Conservation (phyloP, 1,284 basidiomycete genomes). For the Anthracocystis setariae region DNA sequence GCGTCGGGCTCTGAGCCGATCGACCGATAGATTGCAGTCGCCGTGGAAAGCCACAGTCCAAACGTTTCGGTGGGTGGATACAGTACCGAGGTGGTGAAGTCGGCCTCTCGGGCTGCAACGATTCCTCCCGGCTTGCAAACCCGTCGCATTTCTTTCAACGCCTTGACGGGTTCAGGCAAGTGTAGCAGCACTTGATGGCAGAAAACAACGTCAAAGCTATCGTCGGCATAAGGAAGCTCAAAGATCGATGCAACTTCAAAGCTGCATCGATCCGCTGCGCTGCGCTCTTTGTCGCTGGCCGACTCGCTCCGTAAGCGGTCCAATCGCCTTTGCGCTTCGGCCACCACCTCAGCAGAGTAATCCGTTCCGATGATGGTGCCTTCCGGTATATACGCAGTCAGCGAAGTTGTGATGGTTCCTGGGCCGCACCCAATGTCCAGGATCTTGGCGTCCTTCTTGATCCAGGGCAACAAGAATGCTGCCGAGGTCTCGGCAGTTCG, state of each 20-base stretch:
- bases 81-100: slow-evolving; percentile 15
- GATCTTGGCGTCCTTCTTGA: slow-evolving; percentile 17
- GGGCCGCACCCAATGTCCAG: slow-evolving; percentile 45
- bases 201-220: slow-evolving; percentile 33
- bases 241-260: slow-evolving; percentile 32
- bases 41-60: slow-evolving; percentile 15
- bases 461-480: slow-evolving; percentile 30
- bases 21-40: slow-evolving; percentile 17
- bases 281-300: background rate
- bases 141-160: slow-evolving; percentile 36
- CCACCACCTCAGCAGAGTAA: slow-evolving; percentile 28
- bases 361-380: slow-evolving; percentile 34
- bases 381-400: slow-evolving; percentile 18
- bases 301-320: background rate
- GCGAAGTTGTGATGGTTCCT: slow-evolving; percentile 37
- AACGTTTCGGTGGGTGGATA: slow-evolving; percentile 16
- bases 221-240: slow-evolving; percentile 26
- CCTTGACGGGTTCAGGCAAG: slow-evolving; percentile 19
- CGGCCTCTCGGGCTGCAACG: slow-evolving; percentile 33
- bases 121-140: slow-evolving; percentile 37
- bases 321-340: slow-evolving; percentile 21
- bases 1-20: slow-evolving; percentile 36
- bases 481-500: slow-evolving; percentile 37
- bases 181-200: slow-evolving; percentile 44
- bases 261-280: slow-evolving; percentile 5